Percentiles rank a stretch among this genome's conserved stretches.
Evolutionary conservation across 1,284 basidiomycete species (phyloP).

Genomic region (Pseudozyma sp.): DNA sequence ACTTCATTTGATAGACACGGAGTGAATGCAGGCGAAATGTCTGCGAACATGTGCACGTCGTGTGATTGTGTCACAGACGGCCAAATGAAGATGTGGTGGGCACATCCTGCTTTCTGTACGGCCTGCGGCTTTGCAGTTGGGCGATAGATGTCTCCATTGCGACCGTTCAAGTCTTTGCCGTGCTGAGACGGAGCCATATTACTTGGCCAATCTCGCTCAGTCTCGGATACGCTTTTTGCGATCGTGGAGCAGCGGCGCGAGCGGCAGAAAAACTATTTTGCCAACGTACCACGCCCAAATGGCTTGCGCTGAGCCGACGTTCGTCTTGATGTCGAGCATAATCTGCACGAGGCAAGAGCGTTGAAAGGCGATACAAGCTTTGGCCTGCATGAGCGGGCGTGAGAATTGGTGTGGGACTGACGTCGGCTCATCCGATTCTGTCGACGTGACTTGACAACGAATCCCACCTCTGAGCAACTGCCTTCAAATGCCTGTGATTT

Average conservation of each 20-base stretch:
- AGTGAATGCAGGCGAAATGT: neutral
- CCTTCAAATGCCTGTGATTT: neutral
- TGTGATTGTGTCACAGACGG: neutral
- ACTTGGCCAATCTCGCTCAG: no score
- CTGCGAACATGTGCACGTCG: neutral
- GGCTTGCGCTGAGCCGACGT: constrained; percentile 3
- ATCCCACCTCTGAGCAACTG: neutral
- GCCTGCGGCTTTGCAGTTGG: neutral
- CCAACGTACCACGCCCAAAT: neutral
- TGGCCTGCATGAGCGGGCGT: constrained; percentile 1
- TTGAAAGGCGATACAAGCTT: constrained; percentile 1
- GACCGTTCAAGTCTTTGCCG: neutral
- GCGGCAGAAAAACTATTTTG: neutral
- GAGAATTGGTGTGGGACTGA: constrained; percentile 9
- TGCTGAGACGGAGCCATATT: neutral
- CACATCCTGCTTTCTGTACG: neutral
- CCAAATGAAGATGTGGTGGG: constrained; percentile 5
- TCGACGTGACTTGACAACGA: constrained; percentile 3
- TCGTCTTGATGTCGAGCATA: neutral
- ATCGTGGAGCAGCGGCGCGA: no score
- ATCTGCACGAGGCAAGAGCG: neutral
- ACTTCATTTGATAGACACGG: constrained; percentile 7
- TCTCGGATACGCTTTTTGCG: no score
- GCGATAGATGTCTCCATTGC: neutral
- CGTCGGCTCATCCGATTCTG: constrained; percentile 10